Base-by-base conservation (phyloP, 768 basidiomycete species). In the Tylopilus felleus region DNA sequence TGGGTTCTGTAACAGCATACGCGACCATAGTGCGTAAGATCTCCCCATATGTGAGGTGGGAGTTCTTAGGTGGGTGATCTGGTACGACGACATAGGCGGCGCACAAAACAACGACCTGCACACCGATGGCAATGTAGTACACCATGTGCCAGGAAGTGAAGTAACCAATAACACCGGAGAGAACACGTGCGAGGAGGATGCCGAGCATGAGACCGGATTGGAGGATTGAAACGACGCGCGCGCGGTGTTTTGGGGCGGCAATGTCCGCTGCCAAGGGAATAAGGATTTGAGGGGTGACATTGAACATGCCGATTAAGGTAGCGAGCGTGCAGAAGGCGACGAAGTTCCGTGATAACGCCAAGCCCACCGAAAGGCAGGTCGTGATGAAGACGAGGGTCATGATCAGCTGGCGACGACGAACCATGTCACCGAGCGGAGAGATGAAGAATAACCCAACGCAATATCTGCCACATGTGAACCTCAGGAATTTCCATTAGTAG, bases 251-350 rank as follows among this genome's bases (percentile, higher is more conserved):
- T 8, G 67, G 67, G 1, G 71, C 67, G 0, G 77, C 74, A 5
- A 79, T 67, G 58, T 80, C 79, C 9, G 73, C 78, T 6, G 75
- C 74, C 45, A 80, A 65, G 1, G 79, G 76, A 4, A 80, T 69
- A 31, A 68, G 57, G 17, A 68, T 68, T 62, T 77, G 71, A 19
- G 73, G 71, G 2, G 73, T 68, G 31, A 77, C 75, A 8, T 78
- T 74, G 19, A 69, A 64, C 13, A 75, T 51, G 1, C 76, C 76
- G 8, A 73, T 62, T 22, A 77, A 56, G 60, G 72, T 67, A 7
- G 71, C 71, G 0, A 78, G 54, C 0, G 65, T 62, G 35, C 72
- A 66, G 19, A 75, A 70, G 54, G 63, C 62, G 16, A 55, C 35
- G 12, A 75, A 50, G n/a, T 57, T 68, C n/a, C 58, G 64, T 23